A percentile compares a stretch with the other conserved stretches of the same genome.
phyloP scores from a whole-genome alignment of 2,329 filamentous ascomycete species.

The Aureobasidium sp. region DNA sequence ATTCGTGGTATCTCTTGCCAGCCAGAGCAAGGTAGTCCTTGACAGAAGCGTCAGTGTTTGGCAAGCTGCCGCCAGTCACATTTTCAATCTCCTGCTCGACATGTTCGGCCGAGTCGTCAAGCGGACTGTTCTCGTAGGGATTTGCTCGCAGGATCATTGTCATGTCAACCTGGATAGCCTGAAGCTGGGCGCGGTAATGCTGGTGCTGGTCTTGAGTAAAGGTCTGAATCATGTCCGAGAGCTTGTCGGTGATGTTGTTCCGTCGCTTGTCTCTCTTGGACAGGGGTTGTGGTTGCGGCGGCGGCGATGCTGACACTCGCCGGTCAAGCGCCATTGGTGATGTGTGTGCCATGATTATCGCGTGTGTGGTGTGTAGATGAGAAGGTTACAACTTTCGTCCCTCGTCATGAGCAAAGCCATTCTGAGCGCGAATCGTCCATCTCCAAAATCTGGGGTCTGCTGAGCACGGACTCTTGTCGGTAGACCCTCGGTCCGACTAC shows the following conservation, averaged over 20 bases:
- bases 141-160: constrained; percentile 78
- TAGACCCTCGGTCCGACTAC: background rate
- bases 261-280: constrained; percentile 90
- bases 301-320: constrained; percentile 18
- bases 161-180: constrained; percentile 87
- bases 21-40: constrained; percentile 58
- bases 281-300: constrained; percentile 37
- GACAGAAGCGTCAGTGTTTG: constrained; percentile 45
- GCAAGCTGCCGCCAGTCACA: constrained; percentile 33
- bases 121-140: constrained; percentile 60
- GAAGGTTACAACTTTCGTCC: background rate
- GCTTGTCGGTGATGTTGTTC: constrained; percentile 69
- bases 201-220: constrained; percentile 74
- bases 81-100: constrained; percentile 51
- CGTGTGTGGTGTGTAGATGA: background rate
- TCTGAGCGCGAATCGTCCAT: background rate
- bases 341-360: constrained; percentile 1
- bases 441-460: background rate
- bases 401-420: constrained; percentile 8
- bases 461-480: background rate
- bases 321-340: constrained; percentile 10
- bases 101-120: constrained; percentile 57
- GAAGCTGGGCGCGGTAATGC: constrained; percentile 80
- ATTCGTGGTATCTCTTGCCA: constrained; percentile 76
- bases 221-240: constrained; percentile 64